phyloP scores from a whole-genome alignment of 192 early-diverging fungal species.

The Umbelopsis sp. region DNA sequence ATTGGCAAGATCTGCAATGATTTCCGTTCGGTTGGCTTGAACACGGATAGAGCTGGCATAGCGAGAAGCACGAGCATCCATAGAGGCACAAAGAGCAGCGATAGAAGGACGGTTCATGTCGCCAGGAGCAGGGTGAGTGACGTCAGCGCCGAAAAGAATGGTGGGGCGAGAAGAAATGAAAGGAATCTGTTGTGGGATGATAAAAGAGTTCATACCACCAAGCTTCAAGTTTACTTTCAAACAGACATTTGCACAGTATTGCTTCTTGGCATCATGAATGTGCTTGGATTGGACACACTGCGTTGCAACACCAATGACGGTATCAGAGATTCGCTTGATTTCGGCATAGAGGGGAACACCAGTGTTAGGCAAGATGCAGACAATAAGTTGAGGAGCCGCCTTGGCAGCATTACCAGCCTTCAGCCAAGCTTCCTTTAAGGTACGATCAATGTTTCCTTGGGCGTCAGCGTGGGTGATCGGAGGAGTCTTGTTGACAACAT shows the following conservation, averaged over 20 bases:
- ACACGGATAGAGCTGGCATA: constrained; percentile 66
- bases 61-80: constrained; percentile 62
- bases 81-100: constrained; percentile 74
- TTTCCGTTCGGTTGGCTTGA: constrained; percentile 70
- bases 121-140: constrained; percentile 83
- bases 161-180: constrained; percentile 76
- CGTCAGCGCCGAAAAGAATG: constrained; percentile 89
- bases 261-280: constrained; percentile 71
- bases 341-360: constrained; percentile 79
- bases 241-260: constrained; percentile 96
- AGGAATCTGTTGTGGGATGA: constrained; percentile 60
- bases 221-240: constrained; percentile 95
- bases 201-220: constrained; percentile 82
- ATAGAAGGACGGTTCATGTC: constrained; percentile 68
- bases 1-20: constrained; percentile 65
- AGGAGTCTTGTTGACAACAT: constrained; percentile 44
- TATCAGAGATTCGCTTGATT: constrained; percentile 89
- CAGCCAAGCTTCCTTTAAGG: constrained; percentile 72
- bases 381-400: constrained; percentile 75
- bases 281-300: constrained; percentile 91
- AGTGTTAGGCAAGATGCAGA: constrained; percentile 83
- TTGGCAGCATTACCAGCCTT: constrained; percentile 63
- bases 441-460: constrained; percentile 68
- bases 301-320: constrained; percentile 84
- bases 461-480: constrained; percentile 50